A percentile compares a stretch with the other conserved stretches of the same genome.
Evolutionary conservation across 768 basidiomycete genomes (phyloP).

Genomic region (Rhodotorula diobovata): DNA sequence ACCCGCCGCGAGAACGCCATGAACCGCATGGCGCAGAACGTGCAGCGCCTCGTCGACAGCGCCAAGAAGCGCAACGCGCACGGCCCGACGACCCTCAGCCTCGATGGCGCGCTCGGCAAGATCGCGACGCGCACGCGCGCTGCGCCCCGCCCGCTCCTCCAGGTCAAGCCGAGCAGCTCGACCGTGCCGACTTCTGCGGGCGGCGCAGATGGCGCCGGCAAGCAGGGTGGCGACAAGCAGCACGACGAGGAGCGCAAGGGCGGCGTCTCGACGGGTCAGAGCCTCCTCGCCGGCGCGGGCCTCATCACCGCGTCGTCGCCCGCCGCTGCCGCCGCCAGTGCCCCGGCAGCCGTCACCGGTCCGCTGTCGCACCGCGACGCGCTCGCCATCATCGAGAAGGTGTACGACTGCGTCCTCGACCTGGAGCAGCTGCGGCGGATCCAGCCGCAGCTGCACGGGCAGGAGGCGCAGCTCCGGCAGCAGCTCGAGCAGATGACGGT

Average conservation of each 20-base stretch:
- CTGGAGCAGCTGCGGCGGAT: slow-evolving; percentile 80
- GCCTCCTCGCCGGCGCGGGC: slow-evolving; percentile 29
- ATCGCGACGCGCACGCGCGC: slow-evolving; percentile 90
- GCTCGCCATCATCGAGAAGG: slow-evolving; percentile 68
- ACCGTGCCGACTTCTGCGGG: slow-evolving; percentile 49
- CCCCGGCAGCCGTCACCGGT: background rate
- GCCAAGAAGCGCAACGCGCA: slow-evolving; percentile 80
- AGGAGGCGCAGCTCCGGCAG: background rate
- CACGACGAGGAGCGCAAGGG: background rate
- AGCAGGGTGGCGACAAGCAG: background rate
- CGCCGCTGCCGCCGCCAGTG: too few species aligned
- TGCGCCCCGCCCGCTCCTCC: slow-evolving; percentile 90
- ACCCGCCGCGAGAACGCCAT: slow-evolving; percentile 45
- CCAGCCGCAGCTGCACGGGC: slow-evolving; percentile 53
- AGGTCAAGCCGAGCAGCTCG: slow-evolving; percentile 59
- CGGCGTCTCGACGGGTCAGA: slow-evolving; percentile 17
- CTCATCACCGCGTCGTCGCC: slow-evolving; percentile 12
- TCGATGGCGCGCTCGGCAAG: slow-evolving; percentile 84
- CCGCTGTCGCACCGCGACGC: slow-evolving; percentile 72
- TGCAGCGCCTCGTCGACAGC: slow-evolving; percentile 90
- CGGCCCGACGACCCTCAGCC: slow-evolving; percentile 54
- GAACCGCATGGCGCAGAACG: slow-evolving; percentile 58
- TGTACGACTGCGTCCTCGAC: slow-evolving; percentile 78
- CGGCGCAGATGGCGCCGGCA: slow-evolving; percentile 42
- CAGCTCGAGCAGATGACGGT: slow-evolving; percentile 39